A percentile compares a stretch with the other conserved stretches of the same genome.
These are phyloP conservation scores for Ophidiomyces ophidiicola DNA, from an alignment of 2,329 filamentous ascomycete species.

Conservation along the genomic window DNA sequence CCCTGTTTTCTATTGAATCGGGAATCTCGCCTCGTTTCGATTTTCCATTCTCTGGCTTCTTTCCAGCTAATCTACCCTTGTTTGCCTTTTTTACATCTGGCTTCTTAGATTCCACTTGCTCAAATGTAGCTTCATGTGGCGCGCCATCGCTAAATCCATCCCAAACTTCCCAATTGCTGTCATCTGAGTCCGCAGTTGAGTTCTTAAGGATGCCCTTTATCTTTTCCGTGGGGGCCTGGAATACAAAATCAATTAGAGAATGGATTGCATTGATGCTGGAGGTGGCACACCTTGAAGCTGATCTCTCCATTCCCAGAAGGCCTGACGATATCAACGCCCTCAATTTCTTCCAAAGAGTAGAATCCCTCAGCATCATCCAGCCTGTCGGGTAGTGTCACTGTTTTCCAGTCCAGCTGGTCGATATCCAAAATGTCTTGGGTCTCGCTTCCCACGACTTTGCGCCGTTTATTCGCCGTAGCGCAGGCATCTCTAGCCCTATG, in stretches of 20 bases:
- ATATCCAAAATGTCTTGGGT: constrained; percentile 27
- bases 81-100: no score
- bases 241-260: not conserved
- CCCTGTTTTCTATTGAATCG: constrained; percentile 10
- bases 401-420: constrained; percentile 49
- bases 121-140: not conserved
- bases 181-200: constrained; percentile 12
- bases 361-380: constrained; percentile 88
- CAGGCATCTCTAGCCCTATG: constrained; percentile 23
- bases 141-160: constrained; percentile 50
- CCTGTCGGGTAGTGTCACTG: constrained; percentile 58
- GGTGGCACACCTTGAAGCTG: constrained; percentile 30
- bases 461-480: constrained; percentile 27
- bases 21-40: constrained; percentile 6
- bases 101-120: no score
- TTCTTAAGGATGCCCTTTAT: constrained; percentile 20
- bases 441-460: constrained; percentile 21
- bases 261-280: not conserved
- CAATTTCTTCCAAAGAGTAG: constrained; percentile 80
- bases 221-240: constrained; percentile 27
- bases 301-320: constrained; percentile 41
- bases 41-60: constrained; percentile 23
- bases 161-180: constrained; percentile 45
- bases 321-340: constrained; percentile 74
- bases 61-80: constrained; percentile 12